Conservation (phyloP, 805 yeast genomes). For the Teunomyces cretensis region DNA sequence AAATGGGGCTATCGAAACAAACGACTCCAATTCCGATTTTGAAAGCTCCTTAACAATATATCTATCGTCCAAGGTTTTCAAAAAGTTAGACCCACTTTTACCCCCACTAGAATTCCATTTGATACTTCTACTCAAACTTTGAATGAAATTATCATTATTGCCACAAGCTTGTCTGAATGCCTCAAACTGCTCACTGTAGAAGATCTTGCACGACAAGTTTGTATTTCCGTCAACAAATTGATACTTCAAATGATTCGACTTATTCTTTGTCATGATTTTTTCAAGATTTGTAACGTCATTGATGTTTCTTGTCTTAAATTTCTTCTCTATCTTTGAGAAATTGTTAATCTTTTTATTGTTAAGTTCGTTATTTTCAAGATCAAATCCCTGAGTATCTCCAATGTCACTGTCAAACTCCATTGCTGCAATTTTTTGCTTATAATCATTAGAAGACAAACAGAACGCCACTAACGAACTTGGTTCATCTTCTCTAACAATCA, state of each 20-base stretch:
- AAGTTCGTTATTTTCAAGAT: conserved; percentile 26
- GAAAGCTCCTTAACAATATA: conserved; percentile 87
- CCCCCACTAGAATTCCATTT: conserved; percentile 98
- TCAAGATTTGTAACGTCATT: conserved; percentile 48
- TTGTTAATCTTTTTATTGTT: conserved; percentile 34
- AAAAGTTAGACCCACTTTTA: conserved; percentile 90
- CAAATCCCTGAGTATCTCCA: conserved; percentile 13
- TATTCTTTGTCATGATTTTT: conserved; percentile 69
- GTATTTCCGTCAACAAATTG: conserved; percentile 85
- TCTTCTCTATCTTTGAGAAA: conserved; percentile 42
- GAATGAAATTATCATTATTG: conserved; percentile 70
- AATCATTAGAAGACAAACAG: conserved; percentile 84
- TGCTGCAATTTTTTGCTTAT: conserved; percentile 58
- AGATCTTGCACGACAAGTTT: conserved; percentile 84
- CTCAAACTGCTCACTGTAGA: conserved; percentile 94
- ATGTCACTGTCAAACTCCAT: conserved; percentile 25
- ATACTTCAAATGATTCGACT: conserved; percentile 87
- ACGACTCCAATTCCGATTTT: conserved; percentile 86
- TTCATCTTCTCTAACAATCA: conserved; percentile 92
- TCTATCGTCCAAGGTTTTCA: conserved; percentile 88
- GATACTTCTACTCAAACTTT: conserved; percentile 87
- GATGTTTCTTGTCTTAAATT: conserved; percentile 32
- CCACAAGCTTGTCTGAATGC: conserved; percentile 88
- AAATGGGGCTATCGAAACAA: conserved; percentile 92
- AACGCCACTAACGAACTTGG: conserved; percentile 94